Evolutionary conservation across 2,329 filamentous ascomycete species (phyloP).

Genomic region (Apiospora pterosperma): DNA sequence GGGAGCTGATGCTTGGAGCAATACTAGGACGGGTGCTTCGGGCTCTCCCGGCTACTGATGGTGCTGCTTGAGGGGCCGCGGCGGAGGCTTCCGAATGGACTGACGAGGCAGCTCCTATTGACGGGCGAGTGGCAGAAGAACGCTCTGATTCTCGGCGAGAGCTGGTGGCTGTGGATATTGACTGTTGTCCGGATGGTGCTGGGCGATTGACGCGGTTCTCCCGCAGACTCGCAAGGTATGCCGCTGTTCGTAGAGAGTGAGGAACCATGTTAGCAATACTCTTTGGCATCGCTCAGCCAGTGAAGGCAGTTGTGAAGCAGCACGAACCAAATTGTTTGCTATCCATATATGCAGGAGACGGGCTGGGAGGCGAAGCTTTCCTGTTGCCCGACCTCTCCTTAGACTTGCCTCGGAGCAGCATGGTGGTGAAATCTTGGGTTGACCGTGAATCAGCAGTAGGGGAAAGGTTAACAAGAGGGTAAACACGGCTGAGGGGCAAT

Average conservation of each 20-base stretch:
- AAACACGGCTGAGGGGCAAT: neutral
- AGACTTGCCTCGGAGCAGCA: constrained; percentile 25
- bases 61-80: constrained; percentile 26
- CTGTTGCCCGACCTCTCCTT: constrained; percentile 20
- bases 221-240: constrained; percentile 69
- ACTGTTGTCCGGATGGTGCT: constrained; percentile 66
- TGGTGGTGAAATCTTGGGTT: constrained; percentile 4
- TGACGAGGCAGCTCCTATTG: constrained; percentile 22
- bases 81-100: constrained; percentile 25
- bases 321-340: constrained; percentile 63
- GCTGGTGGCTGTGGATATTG: constrained; percentile 27
- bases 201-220: constrained; percentile 65
- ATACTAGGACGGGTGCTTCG: constrained; percentile 37
- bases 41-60: neutral
- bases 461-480: neutral
- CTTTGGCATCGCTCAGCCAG: constrained; percentile 9
- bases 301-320: constrained; percentile 7
- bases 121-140: constrained; percentile 22
- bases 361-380: constrained; percentile 41
- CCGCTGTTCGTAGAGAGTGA: constrained; percentile 42
- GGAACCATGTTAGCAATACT: constrained; percentile 7
- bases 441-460: neutral
- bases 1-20: constrained; percentile 45
- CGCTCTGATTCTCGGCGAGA: constrained; percentile 28
- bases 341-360: constrained; percentile 62